Base-by-base conservation (phyloP, 192 early-diverging fungal species). In the Coemansia sp. region DNA sequence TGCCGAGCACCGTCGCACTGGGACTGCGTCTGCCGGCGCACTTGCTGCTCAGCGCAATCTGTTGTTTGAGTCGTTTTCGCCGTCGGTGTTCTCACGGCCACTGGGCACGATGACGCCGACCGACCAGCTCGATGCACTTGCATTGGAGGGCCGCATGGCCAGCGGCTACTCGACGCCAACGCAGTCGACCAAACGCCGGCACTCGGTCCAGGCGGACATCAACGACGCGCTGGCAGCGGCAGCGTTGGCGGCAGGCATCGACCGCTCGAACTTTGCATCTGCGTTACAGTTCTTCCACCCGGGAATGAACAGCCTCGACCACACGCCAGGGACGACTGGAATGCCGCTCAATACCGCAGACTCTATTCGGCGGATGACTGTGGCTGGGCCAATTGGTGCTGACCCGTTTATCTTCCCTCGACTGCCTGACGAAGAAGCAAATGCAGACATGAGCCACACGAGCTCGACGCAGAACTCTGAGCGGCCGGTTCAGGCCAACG, bases 51-150 rank as follows among this genome's bases (percentile, higher is more conserved):
- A 12, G 51, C 24, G 51, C 24, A 65, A 38, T 59, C 64, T 68
- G 60, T 21, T 72, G 62, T 56, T 71, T 1, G 76, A 73, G 0
- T 69, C 66, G 61, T 70, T 79, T 59, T 67, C 76, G 52, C 76
- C 76, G 25, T 73, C 76, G 32, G 67, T 70, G 71, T 79, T 79
- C 25, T 66, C 67, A 53, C 70, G 76, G 14, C 64, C 67, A 3
- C 32, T 73, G 12, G 71, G 71, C 15, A 47, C 57, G 6, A 67
- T 72, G 63, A 73, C 67, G 51, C 70, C 76, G 5, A 80, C 72
- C 4, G 78, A 80, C 59, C 78, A 75, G 61, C 78, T 80, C 9
- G 78, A 80, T 24, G 78, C 78, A 9, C 25, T 80, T 65, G 78
- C 78, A 4, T 69, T 80, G 17, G 78, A 80, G 54, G 72, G 78